These are phyloP conservation scores for Tephrocybe sp. DNA, from an alignment of 768 basidiomycete genomes.

Conservation along the genomic window DNA sequence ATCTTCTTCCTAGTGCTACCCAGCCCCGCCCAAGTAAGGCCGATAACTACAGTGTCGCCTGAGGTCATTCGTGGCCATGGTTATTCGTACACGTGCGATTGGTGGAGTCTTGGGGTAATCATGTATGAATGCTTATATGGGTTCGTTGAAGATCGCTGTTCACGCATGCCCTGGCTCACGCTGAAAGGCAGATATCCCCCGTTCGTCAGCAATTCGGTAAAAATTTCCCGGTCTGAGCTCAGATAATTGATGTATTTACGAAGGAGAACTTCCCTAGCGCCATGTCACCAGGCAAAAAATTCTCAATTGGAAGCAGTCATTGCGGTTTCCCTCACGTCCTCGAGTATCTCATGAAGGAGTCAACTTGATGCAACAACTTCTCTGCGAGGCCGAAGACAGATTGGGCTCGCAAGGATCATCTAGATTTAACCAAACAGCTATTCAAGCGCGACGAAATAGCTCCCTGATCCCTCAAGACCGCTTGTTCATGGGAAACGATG, in stretches of 20 bases:
- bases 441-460: slow-evolving; percentile 71
- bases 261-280: slow-evolving; percentile 45
- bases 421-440: slow-evolving; percentile 74
- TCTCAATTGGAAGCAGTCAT: slow-evolving; percentile 87
- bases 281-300: slow-evolving; percentile 97
- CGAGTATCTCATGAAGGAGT: slow-evolving; percentile 84
- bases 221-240: slow-evolving; percentile 4
- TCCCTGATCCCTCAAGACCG: slow-evolving; percentile 50
- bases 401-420: slow-evolving; percentile 74
- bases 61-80: slow-evolving; percentile 90
- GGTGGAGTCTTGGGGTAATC: slow-evolving; percentile 98
- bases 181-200: slow-evolving; percentile 72
- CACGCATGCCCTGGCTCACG: slow-evolving; percentile 10
- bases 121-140: slow-evolving; percentile 95
- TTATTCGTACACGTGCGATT: slow-evolving; percentile 93
- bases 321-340: slow-evolving; percentile 84
- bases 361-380: slow-evolving; percentile 81
- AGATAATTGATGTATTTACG: slow-evolving; percentile 16
- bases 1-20: slow-evolving; percentile 9
- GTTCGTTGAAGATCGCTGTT: slow-evolving; percentile 38
- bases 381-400: slow-evolving; percentile 95
- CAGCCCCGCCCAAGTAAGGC: background rate
- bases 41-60: slow-evolving; percentile 65
- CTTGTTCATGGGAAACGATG: slow-evolving; percentile 60
- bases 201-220: slow-evolving; percentile 90